phyloP scores from a whole-genome alignment of 31 red algal species.

The Endocladia muricata region DNA sequence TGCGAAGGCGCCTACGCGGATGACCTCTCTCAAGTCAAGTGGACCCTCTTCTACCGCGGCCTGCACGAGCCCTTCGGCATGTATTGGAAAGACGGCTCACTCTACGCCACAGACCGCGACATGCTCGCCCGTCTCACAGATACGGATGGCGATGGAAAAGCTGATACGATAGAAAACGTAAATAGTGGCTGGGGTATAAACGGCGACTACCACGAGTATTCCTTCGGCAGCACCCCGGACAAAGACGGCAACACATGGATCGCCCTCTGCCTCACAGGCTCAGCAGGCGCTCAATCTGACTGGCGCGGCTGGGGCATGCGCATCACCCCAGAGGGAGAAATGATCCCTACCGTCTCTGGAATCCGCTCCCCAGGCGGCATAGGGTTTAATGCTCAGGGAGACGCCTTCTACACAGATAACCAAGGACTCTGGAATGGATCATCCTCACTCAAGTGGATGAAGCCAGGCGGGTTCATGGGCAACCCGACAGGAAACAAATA shows the following conservation, averaged over 20 bases:
- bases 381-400: not conserved
- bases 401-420: slow-evolving; percentile 15
- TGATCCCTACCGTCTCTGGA: no score
- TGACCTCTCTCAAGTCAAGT: slow-evolving; percentile 15
- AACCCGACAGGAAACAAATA: not conserved
- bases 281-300: no score
- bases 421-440: slow-evolving; percentile 16
- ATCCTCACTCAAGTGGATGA: slow-evolving; percentile 14
- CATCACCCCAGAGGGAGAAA: no score
- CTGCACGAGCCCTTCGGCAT: slow-evolving; percentile 18
- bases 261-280: no score
- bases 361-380: no score
- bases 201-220: slow-evolving; percentile 18
- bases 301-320: no score
- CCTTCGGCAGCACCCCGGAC: slow-evolving; percentile 13
- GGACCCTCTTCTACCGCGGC: not conserved
- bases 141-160: not conserved
- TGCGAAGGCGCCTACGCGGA: slow-evolving; percentile 2
- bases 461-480: slow-evolving; percentile 12
- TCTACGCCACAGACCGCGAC: slow-evolving; percentile 6
- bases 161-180: not conserved
- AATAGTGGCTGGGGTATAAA: not conserved
- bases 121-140: not conserved
- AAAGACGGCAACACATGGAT: slow-evolving; percentile 10
- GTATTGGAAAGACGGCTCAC: slow-evolving; percentile 16